Evolutionary conservation across 2,329 filamentous ascomycete genomes (phyloP), one percentile per base, ranked within the genome.

Genomic region (Penicillium concentricum): DNA sequence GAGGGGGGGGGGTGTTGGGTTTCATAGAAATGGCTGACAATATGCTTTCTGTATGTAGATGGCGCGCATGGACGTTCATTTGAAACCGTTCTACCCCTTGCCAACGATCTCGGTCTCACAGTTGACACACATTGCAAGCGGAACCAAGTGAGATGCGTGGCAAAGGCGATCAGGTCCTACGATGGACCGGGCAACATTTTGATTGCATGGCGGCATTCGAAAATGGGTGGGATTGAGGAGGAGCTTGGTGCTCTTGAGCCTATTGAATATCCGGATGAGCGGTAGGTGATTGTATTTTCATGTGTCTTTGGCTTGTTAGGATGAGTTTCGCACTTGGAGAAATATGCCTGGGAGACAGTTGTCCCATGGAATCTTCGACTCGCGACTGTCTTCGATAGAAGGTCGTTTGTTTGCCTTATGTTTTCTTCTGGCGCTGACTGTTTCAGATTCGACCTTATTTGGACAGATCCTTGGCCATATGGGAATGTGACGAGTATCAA

Each of bases 401-500:
- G 39, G 42, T 52, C 15, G 22, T 44, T 22, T 38, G 18, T n/a
- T 12, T 28, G 49, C 22, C 30, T 30, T 7, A 18, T 43, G 10
- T 30, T 39, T n/a, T 18, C n/a, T 51, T 8, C 30, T 41, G 3
- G 13, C n/a, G 38, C 49, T 61, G 32, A 64, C 43, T 16, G 15
- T 15, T 20, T 18, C 26, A 72, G 69, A 20, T 72, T 65, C 35
- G 69, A 72, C 38, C 37, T 72, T 5, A 67, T 70, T 28, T 72
- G 69, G 69, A 71, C 63, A 1, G 62, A 67, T 38, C 67, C 68
- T 5, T 67, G 57, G 42, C 68, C 69, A 3, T 71, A 68, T 56
- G 38, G 62, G 20, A 63, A 65, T n/a, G 56, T 72, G 32, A 70
- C 66, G 6, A 53, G 61, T 24, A 56, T 69, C 13, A 34, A 51